Evolutionary conservation across 2,329 filamentous ascomycete species (phyloP).

Genomic region (Ceratocystis colombiana): DNA sequence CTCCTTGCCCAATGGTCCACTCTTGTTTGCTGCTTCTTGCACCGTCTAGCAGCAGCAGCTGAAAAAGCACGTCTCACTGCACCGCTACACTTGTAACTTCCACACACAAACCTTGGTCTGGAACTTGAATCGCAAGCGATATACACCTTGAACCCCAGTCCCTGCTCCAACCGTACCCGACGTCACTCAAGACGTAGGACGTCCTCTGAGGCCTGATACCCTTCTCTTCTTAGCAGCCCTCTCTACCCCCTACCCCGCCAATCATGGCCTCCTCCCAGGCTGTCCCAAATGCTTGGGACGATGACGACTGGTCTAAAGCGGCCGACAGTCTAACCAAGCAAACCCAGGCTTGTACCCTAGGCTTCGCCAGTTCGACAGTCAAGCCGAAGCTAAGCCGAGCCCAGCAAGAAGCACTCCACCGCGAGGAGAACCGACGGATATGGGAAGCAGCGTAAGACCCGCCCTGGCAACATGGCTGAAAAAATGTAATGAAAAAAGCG

Average conservation of each 20-base stretch:
- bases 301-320: constrained; percentile 77
- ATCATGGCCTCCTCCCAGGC: constrained; percentile 33
- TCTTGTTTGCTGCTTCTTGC: constrained; percentile 18
- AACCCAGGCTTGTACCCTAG: constrained; percentile 25
- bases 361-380: constrained; percentile 29
- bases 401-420: constrained; percentile 69
- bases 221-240: neutral
- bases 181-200: neutral
- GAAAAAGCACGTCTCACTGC: constrained; percentile 1
- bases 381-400: constrained; percentile 53
- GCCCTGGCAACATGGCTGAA: constrained; percentile 2
- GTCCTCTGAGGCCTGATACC: neutral
- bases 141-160: too few relatives aligned
- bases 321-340: constrained; percentile 49
- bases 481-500: neutral
- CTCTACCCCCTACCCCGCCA: constrained; percentile 39
- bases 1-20: constrained; percentile 16
- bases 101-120: neutral
- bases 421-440: constrained; percentile 70
- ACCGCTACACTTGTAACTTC: neutral
- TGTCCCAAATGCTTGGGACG: constrained; percentile 73
- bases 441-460: constrained; percentile 72
- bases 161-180: neutral
- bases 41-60: constrained; percentile 17
- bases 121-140: neutral